Base-by-base conservation (phyloP, 768 basidiomycete species). In the Calocera viscosa region DNA sequence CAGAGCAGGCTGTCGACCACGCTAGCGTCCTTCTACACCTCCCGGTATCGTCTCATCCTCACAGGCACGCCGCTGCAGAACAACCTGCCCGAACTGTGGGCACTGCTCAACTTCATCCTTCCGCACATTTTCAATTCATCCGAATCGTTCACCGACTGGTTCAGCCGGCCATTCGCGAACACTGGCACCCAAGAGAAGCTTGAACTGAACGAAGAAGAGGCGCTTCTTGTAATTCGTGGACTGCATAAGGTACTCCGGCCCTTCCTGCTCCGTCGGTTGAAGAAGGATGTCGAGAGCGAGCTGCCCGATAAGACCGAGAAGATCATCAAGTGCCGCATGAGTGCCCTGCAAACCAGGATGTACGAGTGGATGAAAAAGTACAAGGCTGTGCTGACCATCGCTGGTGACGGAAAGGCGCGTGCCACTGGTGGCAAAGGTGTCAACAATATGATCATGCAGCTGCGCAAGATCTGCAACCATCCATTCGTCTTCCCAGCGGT, bases 61-160 rank as follows among this genome's bases (percentile, higher is more conserved):
- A 96, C 93, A 12, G 94, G 94, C 72, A 97, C 94, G 0, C 94
- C 94, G 11, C 82, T 97, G 14, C 94, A 97, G 71, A 78, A 78
- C 72, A 78, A 78, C 69, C 68, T 78, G 63, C 76, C 77, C 49
- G 77, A 78, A 68, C 66, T 78, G 40, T 78, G 77, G 77, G 75
- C 77, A 1, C 67, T 78, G 65, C 70, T 78, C 66, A 78, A 78
- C 68, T 78, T 78, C 66, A 76, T 34, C 33, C 69, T 74, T 26
- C 74, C 74, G 67, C 53, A 60, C 32, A 77, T 80, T 66, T 80
- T 80, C 74, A 79, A 79, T 68, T 80, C 80, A 28, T 77, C 78
- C 69, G 78, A 80, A 71, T 78, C 79, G 22, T 80, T 80, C 72
- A 79, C 79, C 69, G 80, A 80, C 64, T 80, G 80, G 80, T 80